Base-by-base conservation (phyloP, 805 yeast species). In the Hemisphaericaspora nanyangensis region DNA sequence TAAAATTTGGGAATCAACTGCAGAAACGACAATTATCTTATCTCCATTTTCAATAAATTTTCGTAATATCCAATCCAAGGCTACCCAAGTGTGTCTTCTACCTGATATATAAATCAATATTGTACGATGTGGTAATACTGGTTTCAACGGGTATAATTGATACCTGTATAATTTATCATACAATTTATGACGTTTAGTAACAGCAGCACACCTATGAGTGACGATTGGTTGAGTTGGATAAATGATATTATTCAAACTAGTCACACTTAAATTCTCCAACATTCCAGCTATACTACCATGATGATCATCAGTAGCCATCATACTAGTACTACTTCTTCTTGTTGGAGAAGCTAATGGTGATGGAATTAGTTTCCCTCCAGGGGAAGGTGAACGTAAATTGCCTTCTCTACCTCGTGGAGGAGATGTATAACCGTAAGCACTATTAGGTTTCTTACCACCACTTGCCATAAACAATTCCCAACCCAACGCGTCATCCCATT, bases 21-120 rank as follows among this genome's bases (percentile, higher is more conserved):
- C 65, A 1, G 89, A 71, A 5, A 78, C 73, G 6, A 85, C 72
- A 3, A 85, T 76, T 10, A 85, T 58, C 11, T 79, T 72, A 56
- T 85, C 95, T 7, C 88, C 86, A 48, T 79, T 65, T 47, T 75
- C 78, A 3, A 82, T 58, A 10, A 82, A 60, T 30, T 68, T 62
- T 34, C 67, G 68, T 38, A 84, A 59, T 6, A 77, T 64, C 81
- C 85, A 85, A 56, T 85, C 95, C 19, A 85, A 58, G 1, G 88
- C 80, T 8, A 83, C 87, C 95, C 95, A 85, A 0, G 93, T 82
- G 61, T 85, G 91, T 39, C 65, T 70, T 43, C 91, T 64, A 3
- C 88, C 95, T 47, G 80, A 70, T 22, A 85, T 65, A 52, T 83
- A 83, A 20, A 82, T 79, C 54, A 85, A 52, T 5, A 84, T 65